Percentiles rank a stretch among this genome's conserved stretches.
phyloP scores from a whole-genome alignment of 2,329 filamentous ascomycete genomes.

The Trichoderma breve region DNA sequence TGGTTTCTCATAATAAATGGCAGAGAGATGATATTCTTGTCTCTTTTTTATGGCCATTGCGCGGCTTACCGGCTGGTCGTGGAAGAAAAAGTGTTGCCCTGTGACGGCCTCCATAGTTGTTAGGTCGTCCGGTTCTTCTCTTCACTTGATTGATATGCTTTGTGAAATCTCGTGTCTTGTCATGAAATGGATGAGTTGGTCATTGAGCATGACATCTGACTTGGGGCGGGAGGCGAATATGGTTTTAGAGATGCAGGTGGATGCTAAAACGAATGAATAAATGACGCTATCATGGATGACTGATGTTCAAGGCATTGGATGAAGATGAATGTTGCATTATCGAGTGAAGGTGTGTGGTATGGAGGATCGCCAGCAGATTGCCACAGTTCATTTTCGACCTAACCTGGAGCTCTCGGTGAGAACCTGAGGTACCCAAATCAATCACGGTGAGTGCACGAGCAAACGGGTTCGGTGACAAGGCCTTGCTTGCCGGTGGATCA shows the following conservation, averaged over 20 bases:
- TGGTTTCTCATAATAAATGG: neutral
- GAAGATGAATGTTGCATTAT: neutral
- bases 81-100: constrained; percentile 50
- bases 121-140: neutral
- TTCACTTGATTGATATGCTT: neutral
- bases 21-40: neutral
- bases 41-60: too few species aligned
- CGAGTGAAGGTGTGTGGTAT: neutral
- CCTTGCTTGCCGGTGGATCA: neutral
- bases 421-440: neutral
- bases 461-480: neutral
- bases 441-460: neutral
- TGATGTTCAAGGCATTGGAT: neutral
- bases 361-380: neutral
- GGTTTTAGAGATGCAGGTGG: neutral
- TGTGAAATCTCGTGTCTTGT: neutral
- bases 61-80: constrained; percentile 37
- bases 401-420: constrained; percentile 10
- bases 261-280: neutral
- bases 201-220: neutral
- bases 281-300: neutral
- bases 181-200: neutral
- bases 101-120: constrained; percentile 46
- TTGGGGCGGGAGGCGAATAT: neutral
- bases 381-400: neutral